A percentile compares a stretch with the other conserved stretches of the same genome.
Evolutionary conservation across 2,329 filamentous ascomycete species (phyloP).

Genomic region (Leptosphaerulina australis): DNA sequence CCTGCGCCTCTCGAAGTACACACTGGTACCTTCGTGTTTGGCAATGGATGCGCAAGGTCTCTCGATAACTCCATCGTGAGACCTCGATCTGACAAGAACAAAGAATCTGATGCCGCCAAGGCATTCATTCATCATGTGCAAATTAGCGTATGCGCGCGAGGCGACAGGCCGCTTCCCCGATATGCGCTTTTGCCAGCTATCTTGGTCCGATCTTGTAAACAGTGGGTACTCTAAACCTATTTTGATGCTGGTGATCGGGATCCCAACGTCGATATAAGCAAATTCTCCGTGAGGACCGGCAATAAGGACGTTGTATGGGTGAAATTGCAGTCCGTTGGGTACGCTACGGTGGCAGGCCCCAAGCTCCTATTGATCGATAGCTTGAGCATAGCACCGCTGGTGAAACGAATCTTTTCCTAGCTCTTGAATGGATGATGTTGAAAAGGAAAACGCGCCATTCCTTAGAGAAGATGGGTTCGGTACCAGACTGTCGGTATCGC

Average conservation of each 20-base stretch:
- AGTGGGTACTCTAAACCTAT: constrained; percentile 30
- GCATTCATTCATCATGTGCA: constrained; percentile 10
- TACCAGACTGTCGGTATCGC: constrained; percentile 42
- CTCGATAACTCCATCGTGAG: constrained; percentile 6
- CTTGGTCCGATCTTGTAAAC: constrained; percentile 4
- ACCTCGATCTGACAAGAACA: neutral
- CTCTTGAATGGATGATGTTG: constrained; percentile 12
- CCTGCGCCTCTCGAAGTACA: neutral
- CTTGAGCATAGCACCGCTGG: neutral
- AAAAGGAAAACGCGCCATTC: constrained; percentile 28
- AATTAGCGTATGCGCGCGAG: constrained; percentile 26
- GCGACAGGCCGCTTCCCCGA: constrained; percentile 37
- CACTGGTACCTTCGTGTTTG: neutral
- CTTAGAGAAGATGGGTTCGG: constrained; percentile 40
- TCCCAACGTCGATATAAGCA: constrained; percentile 19
- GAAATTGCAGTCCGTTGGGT: neutral
- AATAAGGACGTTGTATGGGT: neutral
- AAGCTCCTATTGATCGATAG: neutral
- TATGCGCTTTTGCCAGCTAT: constrained; percentile 23
- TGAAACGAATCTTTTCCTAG: neutral
- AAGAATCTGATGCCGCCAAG: constrained; percentile 5
- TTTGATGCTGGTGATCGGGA: constrained; percentile 24
- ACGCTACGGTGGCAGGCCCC: neutral
- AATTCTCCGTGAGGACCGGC: neutral
- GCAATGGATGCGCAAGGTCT: neutral